phyloP scores from a whole-genome alignment of 2,329 filamentous ascomycete genomes.

The Huntiella omanensis region DNA sequence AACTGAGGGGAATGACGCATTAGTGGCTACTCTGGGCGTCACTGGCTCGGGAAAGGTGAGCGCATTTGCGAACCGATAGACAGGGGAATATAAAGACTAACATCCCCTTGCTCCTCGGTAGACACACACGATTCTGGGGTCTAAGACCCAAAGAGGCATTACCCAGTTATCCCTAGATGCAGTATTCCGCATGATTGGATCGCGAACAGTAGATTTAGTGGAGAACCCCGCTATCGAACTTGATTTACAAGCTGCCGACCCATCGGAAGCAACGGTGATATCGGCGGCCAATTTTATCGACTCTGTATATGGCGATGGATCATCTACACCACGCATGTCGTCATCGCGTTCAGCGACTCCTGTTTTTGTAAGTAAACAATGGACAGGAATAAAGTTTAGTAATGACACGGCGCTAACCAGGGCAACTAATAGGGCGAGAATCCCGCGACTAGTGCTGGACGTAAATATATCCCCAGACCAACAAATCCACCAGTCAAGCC shows the following conservation, averaged over 20 bases:
- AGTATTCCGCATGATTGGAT: slow-evolving; percentile 63
- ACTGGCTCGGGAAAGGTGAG: slow-evolving; percentile 88
- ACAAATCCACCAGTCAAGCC: slow-evolving; percentile 56
- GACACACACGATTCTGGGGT: slow-evolving; percentile 93
- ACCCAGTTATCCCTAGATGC: slow-evolving; percentile 84
- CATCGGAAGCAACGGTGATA: slow-evolving; percentile 62
- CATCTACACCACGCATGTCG: slow-evolving; percentile 31
- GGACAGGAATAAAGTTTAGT: too few relatives aligned
- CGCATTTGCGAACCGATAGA: neutral
- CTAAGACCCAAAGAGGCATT: slow-evolving; percentile 65
- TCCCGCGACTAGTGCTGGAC: slow-evolving; percentile 29
- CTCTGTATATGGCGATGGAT: slow-evolving; percentile 39
- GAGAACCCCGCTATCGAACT: slow-evolving; percentile 44
- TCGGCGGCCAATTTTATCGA: slow-evolving; percentile 64
- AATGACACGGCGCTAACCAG: slow-evolving; percentile 16
- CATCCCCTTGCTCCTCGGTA: slow-evolving; percentile 20
- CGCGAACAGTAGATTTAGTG: slow-evolving; percentile 46
- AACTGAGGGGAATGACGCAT: slow-evolving; percentile 66
- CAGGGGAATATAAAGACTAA: neutral
- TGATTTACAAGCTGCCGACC: slow-evolving; percentile 57
- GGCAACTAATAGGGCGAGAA: slow-evolving; percentile 11
- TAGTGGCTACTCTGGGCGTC: slow-evolving; percentile 81
- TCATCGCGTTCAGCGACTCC: slow-evolving; percentile 48
- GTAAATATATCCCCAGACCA: slow-evolving; percentile 46
- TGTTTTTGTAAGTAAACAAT: slow-evolving; percentile 24